A percentile compares a stretch with the other conserved stretches of the same genome.
phyloP scores from a whole-genome alignment of 306 rosid genomes.

The cucumber (Cucumis sativus) region Cucumber_9930_V3 NC_026656.2:15063501-15064000 shows the following conservation, averaged over 20 bases:
- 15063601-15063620: not conserved
- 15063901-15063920: conserved; percentile 78
- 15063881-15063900: conserved; percentile 67
- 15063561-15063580: not conserved
- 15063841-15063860: conserved; percentile 9
- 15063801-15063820: not conserved
- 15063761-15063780: not conserved
- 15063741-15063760: not conserved
- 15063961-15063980: not conserved
- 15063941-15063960: conserved; percentile 45
- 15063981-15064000: not conserved
- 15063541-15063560: not conserved
- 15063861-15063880: conserved; percentile 51
- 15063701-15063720: not conserved
- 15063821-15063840: not conserved
- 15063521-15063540: too few species aligned
- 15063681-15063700: not conserved
- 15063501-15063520: not conserved
- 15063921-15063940: conserved; percentile 50
- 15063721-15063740: not conserved
- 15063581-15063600: not conserved
- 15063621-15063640: not conserved
- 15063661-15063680: not conserved
- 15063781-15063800: not conserved
- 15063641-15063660: not conserved